Percentiles rank a stretch among this genome's conserved stretches.
Evolutionary conservation across 169 alveolate species (phyloP).

Genomic region (Plasmodium yoelii): DNA sequence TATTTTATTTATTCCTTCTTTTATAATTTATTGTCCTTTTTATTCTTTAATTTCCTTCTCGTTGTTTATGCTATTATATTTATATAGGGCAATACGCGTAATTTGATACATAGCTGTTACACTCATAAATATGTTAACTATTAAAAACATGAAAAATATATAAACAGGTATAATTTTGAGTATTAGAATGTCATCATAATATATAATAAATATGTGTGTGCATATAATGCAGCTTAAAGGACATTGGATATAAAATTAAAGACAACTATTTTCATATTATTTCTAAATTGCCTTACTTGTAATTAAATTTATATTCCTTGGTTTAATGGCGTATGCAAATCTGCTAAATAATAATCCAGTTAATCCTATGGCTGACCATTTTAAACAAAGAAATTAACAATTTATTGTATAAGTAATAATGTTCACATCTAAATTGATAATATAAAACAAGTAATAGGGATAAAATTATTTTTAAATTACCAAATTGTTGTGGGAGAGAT

Average conservation of each 20-base stretch:
- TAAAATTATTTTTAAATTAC: constrained; percentile 53
- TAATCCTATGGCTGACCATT: constrained; percentile 26
- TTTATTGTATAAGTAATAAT: neutral
- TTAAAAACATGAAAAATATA: neutral
- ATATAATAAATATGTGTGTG: neutral
- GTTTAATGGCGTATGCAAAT: constrained; percentile 56
- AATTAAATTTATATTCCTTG: constrained; percentile 45
- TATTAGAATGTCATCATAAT: neutral
- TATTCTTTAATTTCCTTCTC: constrained; percentile 12
- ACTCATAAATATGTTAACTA: constrained; percentile 74
- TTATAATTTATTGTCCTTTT: constrained; percentile 7
- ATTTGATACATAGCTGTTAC: constrained; percentile 72
- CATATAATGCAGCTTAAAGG: neutral
- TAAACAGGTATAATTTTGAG: neutral
- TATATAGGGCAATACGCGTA: constrained; percentile 42
- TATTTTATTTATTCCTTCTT: neutral
- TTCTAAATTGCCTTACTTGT: constrained; percentile 22
- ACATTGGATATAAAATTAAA: neutral
- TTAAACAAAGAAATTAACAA: neutral
- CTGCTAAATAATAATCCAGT: constrained; percentile 63
- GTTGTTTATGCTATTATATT: constrained; percentile 6
- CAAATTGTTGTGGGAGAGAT: constrained; percentile 92
- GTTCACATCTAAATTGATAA: neutral
- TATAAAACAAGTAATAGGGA: neutral
- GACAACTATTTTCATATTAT: too few species aligned